Evolutionary conservation across 1,139 yeast species (phyloP).

Genomic region (Lodderomyces theae): DNA sequence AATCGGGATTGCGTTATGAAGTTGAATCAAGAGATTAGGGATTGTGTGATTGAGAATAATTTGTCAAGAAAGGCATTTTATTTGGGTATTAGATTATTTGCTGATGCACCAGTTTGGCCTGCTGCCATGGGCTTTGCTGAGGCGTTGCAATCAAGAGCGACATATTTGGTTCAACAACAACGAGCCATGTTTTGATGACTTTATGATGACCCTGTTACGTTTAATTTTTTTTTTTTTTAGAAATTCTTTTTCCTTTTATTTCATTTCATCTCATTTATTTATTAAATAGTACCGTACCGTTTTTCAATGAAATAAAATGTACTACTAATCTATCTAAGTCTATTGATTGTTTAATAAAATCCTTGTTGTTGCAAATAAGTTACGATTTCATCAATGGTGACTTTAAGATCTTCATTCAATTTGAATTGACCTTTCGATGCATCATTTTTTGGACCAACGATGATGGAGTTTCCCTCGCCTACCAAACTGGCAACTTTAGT

Average conservation of each 20-base stretch:
- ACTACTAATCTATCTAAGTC: slow-evolving; percentile 3
- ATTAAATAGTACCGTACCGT: too few species aligned
- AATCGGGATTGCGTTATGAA: slow-evolving; percentile 10
- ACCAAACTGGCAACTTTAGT: slow-evolving; percentile 44
- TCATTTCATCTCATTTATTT: too few species aligned
- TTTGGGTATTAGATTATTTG: slow-evolving; percentile 67
- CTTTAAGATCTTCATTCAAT: slow-evolving; percentile 21
- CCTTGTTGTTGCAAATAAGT: slow-evolving; percentile 76
- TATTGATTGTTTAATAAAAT: slow-evolving; percentile 37
- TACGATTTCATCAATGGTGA: slow-evolving; percentile 70
- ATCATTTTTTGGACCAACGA: slow-evolving; percentile 21
- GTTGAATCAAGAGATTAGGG: slow-evolving; percentile 30
- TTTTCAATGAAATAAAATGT: too few species aligned
- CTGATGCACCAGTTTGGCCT: slow-evolving; percentile 86
- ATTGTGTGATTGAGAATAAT: slow-evolving; percentile 35
- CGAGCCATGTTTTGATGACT: slow-evolving; percentile 1
- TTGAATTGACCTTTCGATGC: slow-evolving; percentile 13
- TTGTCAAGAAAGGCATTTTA: slow-evolving; percentile 57
- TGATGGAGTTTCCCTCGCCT: slow-evolving; percentile 34
- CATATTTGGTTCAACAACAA: slow-evolving; percentile 14
- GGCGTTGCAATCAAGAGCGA: slow-evolving; percentile 67
- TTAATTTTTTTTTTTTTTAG: too few species aligned
- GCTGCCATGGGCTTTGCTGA: slow-evolving; percentile 73
- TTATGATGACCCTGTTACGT: too few species aligned
- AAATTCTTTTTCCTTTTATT: neutral